Evolutionary conservation across 2,329 filamentous ascomycete species (phyloP).

Genomic region (Westerdykella aurantiaca): DNA sequence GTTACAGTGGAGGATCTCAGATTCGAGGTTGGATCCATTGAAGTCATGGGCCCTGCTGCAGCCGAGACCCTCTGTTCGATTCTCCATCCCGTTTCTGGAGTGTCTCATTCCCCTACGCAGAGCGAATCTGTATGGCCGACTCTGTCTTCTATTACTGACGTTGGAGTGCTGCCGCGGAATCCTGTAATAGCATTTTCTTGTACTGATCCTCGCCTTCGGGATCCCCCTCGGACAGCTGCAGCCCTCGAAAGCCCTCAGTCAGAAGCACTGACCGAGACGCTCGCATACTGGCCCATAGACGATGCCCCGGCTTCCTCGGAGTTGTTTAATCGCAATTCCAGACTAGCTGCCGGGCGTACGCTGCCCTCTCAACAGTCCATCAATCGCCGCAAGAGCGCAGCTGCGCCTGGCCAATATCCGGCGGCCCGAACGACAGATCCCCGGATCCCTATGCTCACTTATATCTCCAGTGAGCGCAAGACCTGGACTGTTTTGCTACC

Average conservation of each 20-base stretch:
- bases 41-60: conserved; percentile 66
- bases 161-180: conserved; percentile 63
- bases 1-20: conserved; percentile 63
- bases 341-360: conserved; percentile 59
- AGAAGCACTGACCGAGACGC: conserved; percentile 50
- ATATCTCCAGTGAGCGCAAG: conserved; percentile 52
- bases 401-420: conserved; percentile 58
- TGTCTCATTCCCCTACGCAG: conserved; percentile 17
- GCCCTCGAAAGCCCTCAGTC: conserved; percentile 14
- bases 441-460: conserved; percentile 68
- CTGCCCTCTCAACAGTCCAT: conserved; percentile 73
- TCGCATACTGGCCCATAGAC: conserved; percentile 66
- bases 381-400: conserved; percentile 65
- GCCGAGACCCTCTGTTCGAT: conserved; percentile 70
- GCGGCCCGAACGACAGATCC: conserved; percentile 58
- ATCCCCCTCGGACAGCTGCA: conserved; percentile 59
- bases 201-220: conserved; percentile 72
- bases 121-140: conserved; percentile 31
- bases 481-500: conserved; percentile 81
- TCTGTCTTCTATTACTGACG: conserved; percentile 33
- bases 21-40: conserved; percentile 67
- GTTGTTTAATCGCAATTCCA: conserved; percentile 63
- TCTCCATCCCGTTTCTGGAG: conserved; percentile 47
- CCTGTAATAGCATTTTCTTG: conserved; percentile 67
- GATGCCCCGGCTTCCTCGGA: conserved; percentile 41